Evolutionary conservation across 768 basidiomycete species (phyloP).

Genomic region (Boletus coccyginus): DNA sequence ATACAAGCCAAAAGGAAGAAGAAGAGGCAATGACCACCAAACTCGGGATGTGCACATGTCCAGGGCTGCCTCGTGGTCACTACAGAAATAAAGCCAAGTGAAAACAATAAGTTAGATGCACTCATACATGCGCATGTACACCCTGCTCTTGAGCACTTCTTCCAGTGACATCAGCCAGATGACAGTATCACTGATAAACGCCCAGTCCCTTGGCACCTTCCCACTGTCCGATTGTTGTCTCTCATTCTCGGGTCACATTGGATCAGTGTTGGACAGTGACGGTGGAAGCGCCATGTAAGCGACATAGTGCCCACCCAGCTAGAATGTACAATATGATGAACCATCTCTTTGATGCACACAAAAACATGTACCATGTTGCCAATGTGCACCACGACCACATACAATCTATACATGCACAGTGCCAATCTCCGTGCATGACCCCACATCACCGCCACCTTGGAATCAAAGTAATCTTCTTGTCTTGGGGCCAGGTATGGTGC

Average conservation of each 20-base stretch:
- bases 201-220: slow-evolving; percentile 61
- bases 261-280: slow-evolving; percentile 4
- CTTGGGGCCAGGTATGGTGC: slow-evolving; percentile 83
- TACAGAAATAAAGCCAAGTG: not conserved
- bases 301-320: slow-evolving; percentile 90
- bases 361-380: slow-evolving; percentile 71
- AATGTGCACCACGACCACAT: slow-evolving; percentile 83
- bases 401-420: slow-evolving; percentile 63
- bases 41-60: too few species aligned
- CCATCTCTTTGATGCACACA: not conserved
- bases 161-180: slow-evolving; percentile 81
- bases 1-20: too few species aligned
- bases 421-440: slow-evolving; percentile 26
- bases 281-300: slow-evolving; percentile 76
- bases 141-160: slow-evolving; percentile 87
- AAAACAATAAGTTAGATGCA: slow-evolving; percentile 43
- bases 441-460: slow-evolving; percentile 24
- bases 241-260: not conserved
- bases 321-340: not conserved
- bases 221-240: slow-evolving; percentile 1
- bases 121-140: slow-evolving; percentile 94
- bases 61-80: too few species aligned
- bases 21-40: too few species aligned
- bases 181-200: slow-evolving; percentile 85
- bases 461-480: slow-evolving; percentile 65